Percentiles rank a stretch among this genome's conserved stretches.
Conservation (phyloP, 768 basidiomycete species). For the Mycena galericulata region DNA sequence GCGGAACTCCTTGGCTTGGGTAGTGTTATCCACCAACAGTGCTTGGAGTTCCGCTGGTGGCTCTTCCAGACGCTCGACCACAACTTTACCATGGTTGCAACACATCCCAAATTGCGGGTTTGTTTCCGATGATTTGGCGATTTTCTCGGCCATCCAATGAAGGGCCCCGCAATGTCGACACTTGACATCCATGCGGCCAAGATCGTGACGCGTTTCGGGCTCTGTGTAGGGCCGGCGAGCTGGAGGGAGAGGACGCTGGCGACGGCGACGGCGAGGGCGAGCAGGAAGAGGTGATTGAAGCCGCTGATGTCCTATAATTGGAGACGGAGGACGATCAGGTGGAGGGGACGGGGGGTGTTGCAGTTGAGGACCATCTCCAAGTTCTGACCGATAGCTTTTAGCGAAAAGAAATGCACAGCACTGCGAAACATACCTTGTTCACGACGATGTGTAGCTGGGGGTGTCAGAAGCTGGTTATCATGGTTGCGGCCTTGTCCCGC, state of each 20-base stretch:
- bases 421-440: neutral
- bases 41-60: slow-evolving; percentile 23
- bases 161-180: slow-evolving; percentile 31
- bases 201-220: slow-evolving; percentile 26
- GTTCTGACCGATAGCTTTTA: neutral
- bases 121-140: neutral
- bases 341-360: no score
- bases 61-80: slow-evolving; percentile 26
- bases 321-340: neutral
- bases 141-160: slow-evolving; percentile 36
- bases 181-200: slow-evolving; percentile 34
- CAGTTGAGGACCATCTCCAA: no score
- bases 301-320: neutral
- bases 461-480: neutral
- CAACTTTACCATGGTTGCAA: slow-evolving; percentile 43
- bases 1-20: slow-evolving; percentile 39
- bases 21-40: slow-evolving; percentile 1
- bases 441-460: neutral
- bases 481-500: no score
- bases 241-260: neutral
- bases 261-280: neutral
- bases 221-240: slow-evolving; percentile 30
- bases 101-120: slow-evolving; percentile 41
- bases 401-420: neutral
- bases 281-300: neutral